Conservation (phyloP, 805 yeast species). For the Metschnikowia anglica region DNA sequence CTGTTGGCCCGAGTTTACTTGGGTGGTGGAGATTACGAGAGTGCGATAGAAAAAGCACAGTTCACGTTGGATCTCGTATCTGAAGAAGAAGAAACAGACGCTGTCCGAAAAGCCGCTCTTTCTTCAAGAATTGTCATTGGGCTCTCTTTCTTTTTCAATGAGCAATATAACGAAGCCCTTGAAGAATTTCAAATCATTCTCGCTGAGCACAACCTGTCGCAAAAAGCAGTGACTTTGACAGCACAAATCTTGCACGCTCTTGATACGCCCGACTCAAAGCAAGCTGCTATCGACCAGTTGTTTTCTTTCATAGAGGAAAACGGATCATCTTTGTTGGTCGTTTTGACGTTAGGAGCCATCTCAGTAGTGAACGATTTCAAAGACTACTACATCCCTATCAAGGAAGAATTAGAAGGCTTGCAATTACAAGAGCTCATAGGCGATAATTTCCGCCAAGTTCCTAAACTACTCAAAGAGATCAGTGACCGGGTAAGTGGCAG, state of each 20-base stretch:
- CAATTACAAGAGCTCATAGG: slow-evolving; percentile 45
- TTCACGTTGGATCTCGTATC: slow-evolving; percentile 51
- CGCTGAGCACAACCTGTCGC: slow-evolving; percentile 50
- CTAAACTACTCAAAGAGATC: slow-evolving; percentile 56
- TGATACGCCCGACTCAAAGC: slow-evolving; percentile 72
- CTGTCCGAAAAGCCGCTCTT: slow-evolving; percentile 33
- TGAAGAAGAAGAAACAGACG: slow-evolving; percentile 30
- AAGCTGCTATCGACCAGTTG: slow-evolving; percentile 82
- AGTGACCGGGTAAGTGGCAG: slow-evolving; percentile 36
- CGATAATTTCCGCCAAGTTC: slow-evolving; percentile 57
- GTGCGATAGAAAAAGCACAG: slow-evolving; percentile 62
- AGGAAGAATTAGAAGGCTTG: slow-evolving; percentile 60
- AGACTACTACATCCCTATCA: slow-evolving; percentile 61
- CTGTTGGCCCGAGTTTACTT: slow-evolving; percentile 72
- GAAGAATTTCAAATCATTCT: slow-evolving; percentile 67
- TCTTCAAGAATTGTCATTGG: slow-evolving; percentile 76
- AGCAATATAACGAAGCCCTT: slow-evolving; percentile 63
- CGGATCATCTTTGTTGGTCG: slow-evolving; percentile 67
- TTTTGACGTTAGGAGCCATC: slow-evolving; percentile 77
- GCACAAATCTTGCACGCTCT: slow-evolving; percentile 79
- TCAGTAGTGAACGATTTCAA: slow-evolving; percentile 60
- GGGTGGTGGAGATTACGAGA: slow-evolving; percentile 54
- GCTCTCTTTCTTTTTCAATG: slow-evolving; percentile 60
- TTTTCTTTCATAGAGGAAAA: slow-evolving; percentile 59
- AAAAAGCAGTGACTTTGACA: slow-evolving; percentile 66